Evolutionary conservation across 202 grass and related monocot genomes (phyloP).

Genomic region (Carex arenaria): DNA sequence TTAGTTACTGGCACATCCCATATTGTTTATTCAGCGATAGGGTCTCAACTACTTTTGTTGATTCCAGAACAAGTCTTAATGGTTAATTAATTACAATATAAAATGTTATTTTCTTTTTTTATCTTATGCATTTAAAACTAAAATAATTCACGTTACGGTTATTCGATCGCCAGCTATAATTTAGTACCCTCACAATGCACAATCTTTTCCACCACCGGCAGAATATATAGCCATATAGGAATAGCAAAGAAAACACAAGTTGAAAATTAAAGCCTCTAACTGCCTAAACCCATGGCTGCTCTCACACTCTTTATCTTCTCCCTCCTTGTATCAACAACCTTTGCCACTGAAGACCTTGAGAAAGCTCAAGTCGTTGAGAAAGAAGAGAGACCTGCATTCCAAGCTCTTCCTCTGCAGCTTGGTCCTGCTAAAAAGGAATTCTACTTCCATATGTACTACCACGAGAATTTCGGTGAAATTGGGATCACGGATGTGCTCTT

Average conservation of each 20-base stretch:
- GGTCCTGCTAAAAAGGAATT: not conserved
- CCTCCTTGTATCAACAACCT: constrained; percentile 15
- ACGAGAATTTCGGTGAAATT: not conserved
- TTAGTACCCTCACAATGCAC: too few relatives aligned
- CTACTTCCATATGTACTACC: constrained; percentile 21
- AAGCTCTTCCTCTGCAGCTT: not conserved
- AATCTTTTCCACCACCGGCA: too few relatives aligned
- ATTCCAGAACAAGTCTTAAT: not conserved
- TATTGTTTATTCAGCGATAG: too few relatives aligned
- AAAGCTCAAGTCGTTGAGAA: not conserved
- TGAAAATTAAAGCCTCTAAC: not conserved
- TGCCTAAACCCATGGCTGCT: not conserved
- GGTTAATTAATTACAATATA: not conserved
- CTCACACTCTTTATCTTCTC: constrained; percentile 5
- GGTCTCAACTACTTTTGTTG: too few relatives aligned
- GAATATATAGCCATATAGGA: too few relatives aligned
- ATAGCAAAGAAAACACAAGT: not conserved
- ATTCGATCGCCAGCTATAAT: too few relatives aligned
- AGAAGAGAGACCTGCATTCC: not conserved
- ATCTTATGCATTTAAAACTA: not conserved
- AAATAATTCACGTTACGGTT: too few relatives aligned
- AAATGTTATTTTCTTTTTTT: not conserved
- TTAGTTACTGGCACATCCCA: too few relatives aligned
- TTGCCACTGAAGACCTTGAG: not conserved
- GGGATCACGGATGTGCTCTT: constrained; percentile 9